These are phyloP conservation scores for Aspergillus sclerotialis DNA, from an alignment of 2,329 filamentous ascomycete genomes.

Conservation along the genomic window DNA sequence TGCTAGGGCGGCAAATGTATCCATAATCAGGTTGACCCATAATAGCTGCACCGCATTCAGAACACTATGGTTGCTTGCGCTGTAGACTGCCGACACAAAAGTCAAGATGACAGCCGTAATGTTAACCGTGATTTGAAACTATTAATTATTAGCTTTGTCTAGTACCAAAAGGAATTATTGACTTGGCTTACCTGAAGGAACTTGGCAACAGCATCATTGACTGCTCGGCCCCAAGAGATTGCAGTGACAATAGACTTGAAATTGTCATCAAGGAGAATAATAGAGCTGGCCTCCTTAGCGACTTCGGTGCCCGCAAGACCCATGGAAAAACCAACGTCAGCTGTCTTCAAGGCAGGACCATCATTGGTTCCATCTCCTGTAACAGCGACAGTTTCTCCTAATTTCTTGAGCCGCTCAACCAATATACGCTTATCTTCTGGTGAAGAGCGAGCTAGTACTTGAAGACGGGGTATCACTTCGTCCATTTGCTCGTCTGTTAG, in stretches of 20 bases:
- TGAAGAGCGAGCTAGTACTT: conserved; percentile 59
- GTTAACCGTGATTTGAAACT: conserved; percentile 67
- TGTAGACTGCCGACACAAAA: conserved; percentile 79
- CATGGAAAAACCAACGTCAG: conserved; percentile 64
- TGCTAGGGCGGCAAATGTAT: conserved; percentile 83
- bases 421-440: conserved; percentile 62
- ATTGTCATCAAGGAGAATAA: conserved; percentile 62
- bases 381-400: conserved; percentile 56
- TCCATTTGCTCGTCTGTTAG: conserved; percentile 55
- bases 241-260: conserved; percentile 60
- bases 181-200: conserved; percentile 45
- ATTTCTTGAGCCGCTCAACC: conserved; percentile 54
- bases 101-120: conserved; percentile 82
- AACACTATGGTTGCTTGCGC: conserved; percentile 61
- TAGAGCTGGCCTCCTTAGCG: conserved; percentile 62
- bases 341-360: conserved; percentile 57
- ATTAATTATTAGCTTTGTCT: not conserved
- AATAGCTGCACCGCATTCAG: conserved; percentile 84
- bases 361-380: conserved; percentile 64
- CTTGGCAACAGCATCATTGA: conserved; percentile 62
- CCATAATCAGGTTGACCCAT: conserved; percentile 98
- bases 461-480: conserved; percentile 50
- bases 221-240: conserved; percentile 61
- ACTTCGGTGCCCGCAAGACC: conserved; percentile 61
- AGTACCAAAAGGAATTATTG: not conserved